These are phyloP conservation scores for Telfairia occidentalis DNA, from an alignment of 331 rosid species.

Conservation along the genomic window DNA sequence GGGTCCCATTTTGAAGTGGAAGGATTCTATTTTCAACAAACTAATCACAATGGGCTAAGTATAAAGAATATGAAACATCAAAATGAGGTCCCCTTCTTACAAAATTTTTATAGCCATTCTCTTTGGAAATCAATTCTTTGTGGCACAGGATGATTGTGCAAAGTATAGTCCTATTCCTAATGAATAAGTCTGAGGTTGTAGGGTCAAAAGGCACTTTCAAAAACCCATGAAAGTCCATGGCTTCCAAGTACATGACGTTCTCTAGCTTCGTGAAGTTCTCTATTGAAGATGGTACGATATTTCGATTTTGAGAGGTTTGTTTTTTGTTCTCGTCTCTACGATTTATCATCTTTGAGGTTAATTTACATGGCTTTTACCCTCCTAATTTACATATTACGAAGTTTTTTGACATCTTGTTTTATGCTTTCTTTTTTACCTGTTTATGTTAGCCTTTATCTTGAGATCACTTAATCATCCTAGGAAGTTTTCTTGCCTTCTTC, in stretches of 20 bases:
- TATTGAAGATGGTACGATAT: background rate
- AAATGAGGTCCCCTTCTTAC: background rate
- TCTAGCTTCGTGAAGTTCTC: too few species aligned
- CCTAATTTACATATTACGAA: background rate
- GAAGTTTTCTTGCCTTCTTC: background rate
- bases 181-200: background rate
- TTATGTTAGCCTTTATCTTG: background rate
- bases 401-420: background rate
- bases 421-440: background rate
- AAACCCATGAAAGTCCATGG: too few species aligned
- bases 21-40: background rate
- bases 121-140: background rate
- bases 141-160: background rate
- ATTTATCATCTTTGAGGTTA: background rate
- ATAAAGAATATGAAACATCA: background rate
- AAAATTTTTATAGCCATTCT: background rate
- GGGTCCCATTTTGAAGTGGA: background rate
- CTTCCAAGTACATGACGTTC: too few species aligned
- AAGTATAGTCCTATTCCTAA: background rate
- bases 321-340: background rate
- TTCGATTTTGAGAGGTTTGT: background rate
- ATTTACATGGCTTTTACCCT: background rate
- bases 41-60: background rate
- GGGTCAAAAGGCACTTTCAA: background rate
- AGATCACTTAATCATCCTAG: background rate